phyloP scores from a whole-genome alignment of 2,329 filamentous ascomycete species.

The Tricladium varicosporioides region DNA sequence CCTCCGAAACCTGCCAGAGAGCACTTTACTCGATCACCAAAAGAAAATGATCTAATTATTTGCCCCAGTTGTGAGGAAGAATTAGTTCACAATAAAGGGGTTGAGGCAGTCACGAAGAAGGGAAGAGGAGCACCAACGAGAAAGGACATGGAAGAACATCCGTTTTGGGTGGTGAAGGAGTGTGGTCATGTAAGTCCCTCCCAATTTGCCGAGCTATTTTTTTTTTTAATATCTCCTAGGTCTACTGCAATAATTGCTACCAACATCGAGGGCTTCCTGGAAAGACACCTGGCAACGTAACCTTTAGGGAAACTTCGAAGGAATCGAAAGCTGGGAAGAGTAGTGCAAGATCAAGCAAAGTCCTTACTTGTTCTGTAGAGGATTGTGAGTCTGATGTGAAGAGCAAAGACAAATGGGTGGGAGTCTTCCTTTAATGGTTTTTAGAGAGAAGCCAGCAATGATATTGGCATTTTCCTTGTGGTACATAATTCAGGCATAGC shows the following conservation, averaged over 20 bases:
- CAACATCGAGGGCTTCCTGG: conserved; percentile 48
- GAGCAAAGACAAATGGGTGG: conserved; percentile 58
- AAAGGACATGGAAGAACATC: conserved; percentile 63
- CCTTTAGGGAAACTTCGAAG: conserved; percentile 32
- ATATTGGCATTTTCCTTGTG: background rate
- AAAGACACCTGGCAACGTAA: conserved; percentile 29
- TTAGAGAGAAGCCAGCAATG: background rate
- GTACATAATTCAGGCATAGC: conserved; percentile 17
- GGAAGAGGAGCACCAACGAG: conserved; percentile 46
- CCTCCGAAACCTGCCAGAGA: conserved; percentile 53
- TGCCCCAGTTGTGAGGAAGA: conserved; percentile 88
- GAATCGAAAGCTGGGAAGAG: conserved; percentile 14
- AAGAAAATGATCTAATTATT: conserved; percentile 69
- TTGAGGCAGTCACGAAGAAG: conserved; percentile 38
- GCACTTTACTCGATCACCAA: conserved; percentile 80
- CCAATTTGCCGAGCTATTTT: background rate
- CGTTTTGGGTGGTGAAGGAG: conserved; percentile 87
- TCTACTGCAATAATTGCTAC: conserved; percentile 62
- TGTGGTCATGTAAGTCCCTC: conserved; percentile 79
- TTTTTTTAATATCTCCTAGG: conserved; percentile 41
- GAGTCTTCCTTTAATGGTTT: conserved; percentile 45
- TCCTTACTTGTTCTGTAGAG: conserved; percentile 52
- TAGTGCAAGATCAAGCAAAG: conserved; percentile 35
- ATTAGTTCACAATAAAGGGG: conserved; percentile 63
- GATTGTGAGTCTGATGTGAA: conserved; percentile 53